phyloP scores from a whole-genome alignment of 495 filamentous ascomycete genomes.

The Cryomyces minteri region DNA sequence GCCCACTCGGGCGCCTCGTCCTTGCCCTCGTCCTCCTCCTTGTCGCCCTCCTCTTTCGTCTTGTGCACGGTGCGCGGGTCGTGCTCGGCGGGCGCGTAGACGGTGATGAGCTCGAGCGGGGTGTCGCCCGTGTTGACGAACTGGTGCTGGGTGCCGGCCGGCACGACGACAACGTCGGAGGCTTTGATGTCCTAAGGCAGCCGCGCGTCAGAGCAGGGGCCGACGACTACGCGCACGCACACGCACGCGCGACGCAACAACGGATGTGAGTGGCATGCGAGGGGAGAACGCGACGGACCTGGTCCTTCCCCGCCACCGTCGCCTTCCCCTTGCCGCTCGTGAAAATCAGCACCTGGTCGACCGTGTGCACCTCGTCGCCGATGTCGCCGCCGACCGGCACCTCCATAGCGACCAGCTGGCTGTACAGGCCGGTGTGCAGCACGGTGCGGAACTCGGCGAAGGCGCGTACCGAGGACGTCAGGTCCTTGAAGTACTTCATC shows the following conservation, averaged over 20 bases:
- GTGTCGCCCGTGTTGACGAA: conserved; percentile 39
- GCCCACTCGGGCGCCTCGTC: conserved; percentile 44
- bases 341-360: conserved; percentile 47
- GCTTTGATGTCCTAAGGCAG: conserved; percentile 25
- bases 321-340: conserved; percentile 37
- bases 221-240: background rate
- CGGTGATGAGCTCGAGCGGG: conserved; percentile 37
- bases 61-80: conserved; percentile 35
- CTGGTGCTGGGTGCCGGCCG: conserved; percentile 47
- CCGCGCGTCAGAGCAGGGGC: background rate
- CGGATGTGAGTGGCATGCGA: too few relatives aligned
- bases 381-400: conserved; percentile 45
- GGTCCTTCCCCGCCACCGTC: conserved; percentile 38
- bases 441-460: conserved; percentile 41
- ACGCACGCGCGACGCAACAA: too few relatives aligned
- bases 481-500: conserved; percentile 38
- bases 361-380: conserved; percentile 40
- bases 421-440: conserved; percentile 42
- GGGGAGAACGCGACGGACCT: conserved; percentile 10
- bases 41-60: conserved; percentile 42
- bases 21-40: conserved; percentile 38
- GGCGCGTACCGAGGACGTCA: conserved; percentile 29
- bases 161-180: conserved; percentile 43
- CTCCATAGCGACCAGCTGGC: conserved; percentile 45
- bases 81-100: conserved; percentile 47